Percentiles rank a stretch among this genome's conserved stretches.
Conservation (phyloP, 179 eudicot species). For the Camellia oleifera region DNA sequence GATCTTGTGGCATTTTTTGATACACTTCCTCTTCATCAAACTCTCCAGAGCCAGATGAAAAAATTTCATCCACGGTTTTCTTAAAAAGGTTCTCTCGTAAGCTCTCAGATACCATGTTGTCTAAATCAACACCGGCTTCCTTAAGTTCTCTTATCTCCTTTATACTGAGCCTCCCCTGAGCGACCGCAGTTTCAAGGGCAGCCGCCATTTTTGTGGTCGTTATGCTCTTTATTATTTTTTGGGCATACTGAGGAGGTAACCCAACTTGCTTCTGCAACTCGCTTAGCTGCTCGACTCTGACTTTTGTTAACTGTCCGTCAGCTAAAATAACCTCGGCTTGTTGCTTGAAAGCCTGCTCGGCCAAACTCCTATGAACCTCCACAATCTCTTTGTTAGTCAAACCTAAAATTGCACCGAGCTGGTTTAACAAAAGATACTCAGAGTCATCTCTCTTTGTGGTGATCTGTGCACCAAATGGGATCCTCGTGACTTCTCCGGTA, state of each 20-base stretch:
- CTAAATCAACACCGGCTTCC: conserved; percentile 69
- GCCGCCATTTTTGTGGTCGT: conserved; percentile 75
- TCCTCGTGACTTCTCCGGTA: conserved; percentile 61
- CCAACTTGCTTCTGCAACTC: conserved; percentile 83
- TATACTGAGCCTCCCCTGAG: conserved; percentile 75
- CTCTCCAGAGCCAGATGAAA: conserved; percentile 95
- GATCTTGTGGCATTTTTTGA: conserved; percentile 75
- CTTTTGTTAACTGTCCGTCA: conserved; percentile 82
- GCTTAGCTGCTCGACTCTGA: conserved; percentile 64
- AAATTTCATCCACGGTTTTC: conserved; percentile 71
- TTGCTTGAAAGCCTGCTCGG: conserved; percentile 81
- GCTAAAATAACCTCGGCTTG: conserved; percentile 94
- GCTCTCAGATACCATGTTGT: conserved; percentile 63
- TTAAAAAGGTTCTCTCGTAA: conserved; percentile 76
- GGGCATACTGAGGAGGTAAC: conserved; percentile 81
- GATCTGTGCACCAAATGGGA: conserved; percentile 76
- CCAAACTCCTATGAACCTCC: conserved; percentile 72
- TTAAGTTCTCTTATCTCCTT: conserved; percentile 79
- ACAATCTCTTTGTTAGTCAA: conserved; percentile 66
- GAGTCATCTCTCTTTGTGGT: conserved; percentile 66
- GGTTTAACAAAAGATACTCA: conserved; percentile 64
- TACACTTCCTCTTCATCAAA: conserved; percentile 94
- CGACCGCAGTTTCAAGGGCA: conserved; percentile 78
- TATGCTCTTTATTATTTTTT: conserved; percentile 77
- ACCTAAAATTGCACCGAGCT: conserved; percentile 82